Percentiles rank a stretch among this genome's conserved stretches.
phyloP scores from a whole-genome alignment of 371 early-diverging fungal genomes.

The Fennellomyces sp. region DNA sequence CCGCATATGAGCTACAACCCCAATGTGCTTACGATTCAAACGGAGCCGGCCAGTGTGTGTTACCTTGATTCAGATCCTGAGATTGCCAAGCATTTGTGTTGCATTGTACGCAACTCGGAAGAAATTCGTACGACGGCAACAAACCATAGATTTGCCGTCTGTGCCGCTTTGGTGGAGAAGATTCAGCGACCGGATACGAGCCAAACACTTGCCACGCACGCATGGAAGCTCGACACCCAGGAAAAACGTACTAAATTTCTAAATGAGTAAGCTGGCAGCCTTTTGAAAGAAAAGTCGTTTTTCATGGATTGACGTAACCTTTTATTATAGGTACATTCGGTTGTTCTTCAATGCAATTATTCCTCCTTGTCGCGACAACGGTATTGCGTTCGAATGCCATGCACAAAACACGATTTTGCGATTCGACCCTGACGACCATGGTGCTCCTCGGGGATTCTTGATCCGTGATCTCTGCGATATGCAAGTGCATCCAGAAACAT shows the following conservation, averaged over 20 bases:
- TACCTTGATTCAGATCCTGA: slow-evolving; percentile 56
- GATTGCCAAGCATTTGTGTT: slow-evolving; percentile 69
- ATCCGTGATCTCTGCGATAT: slow-evolving; percentile 80
- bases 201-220: slow-evolving; percentile 44
- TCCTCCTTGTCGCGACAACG: slow-evolving; percentile 64
- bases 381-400: slow-evolving; percentile 77
- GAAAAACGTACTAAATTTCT: slow-evolving; percentile 59
- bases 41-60: slow-evolving; percentile 61
- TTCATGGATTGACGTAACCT: neutral
- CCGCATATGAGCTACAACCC: slow-evolving; percentile 46
- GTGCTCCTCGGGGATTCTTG: slow-evolving; percentile 63
- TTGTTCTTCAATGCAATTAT: slow-evolving; percentile 63
- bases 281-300: neutral
- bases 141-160: too few relatives aligned
- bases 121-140: slow-evolving; percentile 51
- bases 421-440: slow-evolving; percentile 56
- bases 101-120: slow-evolving; percentile 61
- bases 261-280: slow-evolving; percentile 11
- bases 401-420: slow-evolving; percentile 70
- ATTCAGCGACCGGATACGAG: slow-evolving; percentile 51
- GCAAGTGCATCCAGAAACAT: slow-evolving; percentile 61
- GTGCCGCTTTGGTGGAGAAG: slow-evolving; percentile 67
- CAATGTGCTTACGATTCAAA: slow-evolving; percentile 42
- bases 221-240: slow-evolving; percentile 56
- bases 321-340: slow-evolving; percentile 28